phyloP scores from a whole-genome alignment of 768 basidiomycete species.

The Leccinellum rugosiceps region DNA sequence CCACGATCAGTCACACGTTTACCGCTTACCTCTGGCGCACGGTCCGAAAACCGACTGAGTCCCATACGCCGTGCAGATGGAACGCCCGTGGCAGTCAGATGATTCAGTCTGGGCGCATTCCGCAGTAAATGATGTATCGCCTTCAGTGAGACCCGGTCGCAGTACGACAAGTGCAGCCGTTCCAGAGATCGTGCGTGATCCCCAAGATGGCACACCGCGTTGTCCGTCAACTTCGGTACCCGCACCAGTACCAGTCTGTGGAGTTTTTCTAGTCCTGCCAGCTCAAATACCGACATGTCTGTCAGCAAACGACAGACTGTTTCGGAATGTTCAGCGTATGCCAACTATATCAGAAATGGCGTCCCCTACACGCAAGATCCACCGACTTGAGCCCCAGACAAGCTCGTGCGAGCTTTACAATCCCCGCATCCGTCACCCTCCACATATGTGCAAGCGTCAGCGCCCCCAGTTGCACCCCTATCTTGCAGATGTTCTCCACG shows the following conservation, averaged over 20 bases:
- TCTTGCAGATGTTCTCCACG: conserved; percentile 61
- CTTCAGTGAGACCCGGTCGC: conserved; percentile 73
- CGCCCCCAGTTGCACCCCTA: conserved; percentile 75
- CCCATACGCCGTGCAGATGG: conserved; percentile 69
- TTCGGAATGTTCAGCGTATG: conserved; percentile 13
- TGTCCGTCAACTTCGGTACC: conserved; percentile 80
- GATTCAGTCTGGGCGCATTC: conserved; percentile 56
- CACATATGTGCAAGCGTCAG: conserved; percentile 77
- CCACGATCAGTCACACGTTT: not conserved
- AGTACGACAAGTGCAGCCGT: conserved; percentile 83
- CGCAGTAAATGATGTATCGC: conserved; percentile 70
- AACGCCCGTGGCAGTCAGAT: conserved; percentile 79
- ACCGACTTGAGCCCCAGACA: conserved; percentile 77
- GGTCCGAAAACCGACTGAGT: conserved; percentile 72
- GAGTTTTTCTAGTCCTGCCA: conserved; percentile 65
- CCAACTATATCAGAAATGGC: not conserved
- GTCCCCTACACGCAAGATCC: conserved; percentile 77
- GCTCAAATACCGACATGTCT: conserved; percentile 80
- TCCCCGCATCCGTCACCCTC: conserved; percentile 74
- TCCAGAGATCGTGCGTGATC: conserved; percentile 70
- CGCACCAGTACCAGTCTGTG: conserved; percentile 78
- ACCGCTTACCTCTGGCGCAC: conserved; percentile 55
- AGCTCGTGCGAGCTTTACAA: conserved; percentile 62
- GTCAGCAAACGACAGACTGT: conserved; percentile 80
- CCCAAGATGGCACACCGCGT: conserved; percentile 73